Evolutionary conservation across 495 filamentous ascomycete species (phyloP), one percentile per base, ranked within the genome.

Genomic region (Talaromyces nanjingensis): DNA sequence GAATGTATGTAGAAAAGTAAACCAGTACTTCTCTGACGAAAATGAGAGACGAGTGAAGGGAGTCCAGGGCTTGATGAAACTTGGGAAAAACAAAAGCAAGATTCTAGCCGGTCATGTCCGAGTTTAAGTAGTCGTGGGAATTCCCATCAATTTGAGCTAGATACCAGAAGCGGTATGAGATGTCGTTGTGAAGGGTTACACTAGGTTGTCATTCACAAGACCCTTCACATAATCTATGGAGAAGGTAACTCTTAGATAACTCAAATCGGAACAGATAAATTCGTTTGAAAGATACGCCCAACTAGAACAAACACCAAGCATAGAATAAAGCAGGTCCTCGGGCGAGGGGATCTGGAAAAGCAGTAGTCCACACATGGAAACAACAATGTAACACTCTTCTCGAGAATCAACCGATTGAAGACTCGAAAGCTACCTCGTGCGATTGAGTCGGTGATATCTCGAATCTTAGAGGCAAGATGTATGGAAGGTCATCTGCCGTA

Each of bases 1-100:
- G 56, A 59, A 22, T 37, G 56, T 59, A 59, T 34, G 27, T 59
- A 18, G 56, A 59, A 37, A 37, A 59, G 56, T 59, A 62, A 12
- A 62, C 60, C 60, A 62, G 60, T 53, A 62, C 60, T 62, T 62
- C n/a, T 53, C 18, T 34, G n/a, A 24, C 9, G 31, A 22, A 6
- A 62, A 62, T 33, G 60, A 52, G 60, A 49, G 60, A 62, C 60
- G 9, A 39, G 22, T 62, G n/a, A 25, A 29, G 16, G 22, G n/a
- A 53, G 16, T 62, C 27, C 12, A 62, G 11, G 22, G 27, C 8
- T 34, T 53, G 18, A n/a, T 18, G 9, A 62, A 14, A 52, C 20
- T 22, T 37, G 11, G 8, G 29, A 59, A 33, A 54, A 12, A 62
- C 45, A 33, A 27, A 62, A 52, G 11, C 42, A 62, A 11, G 14